A percentile compares a stretch with the other conserved stretches of the same genome.
Evolutionary conservation across 1,139 yeast species (phyloP).

Genomic region (Pneumocystis carinii): DNA sequence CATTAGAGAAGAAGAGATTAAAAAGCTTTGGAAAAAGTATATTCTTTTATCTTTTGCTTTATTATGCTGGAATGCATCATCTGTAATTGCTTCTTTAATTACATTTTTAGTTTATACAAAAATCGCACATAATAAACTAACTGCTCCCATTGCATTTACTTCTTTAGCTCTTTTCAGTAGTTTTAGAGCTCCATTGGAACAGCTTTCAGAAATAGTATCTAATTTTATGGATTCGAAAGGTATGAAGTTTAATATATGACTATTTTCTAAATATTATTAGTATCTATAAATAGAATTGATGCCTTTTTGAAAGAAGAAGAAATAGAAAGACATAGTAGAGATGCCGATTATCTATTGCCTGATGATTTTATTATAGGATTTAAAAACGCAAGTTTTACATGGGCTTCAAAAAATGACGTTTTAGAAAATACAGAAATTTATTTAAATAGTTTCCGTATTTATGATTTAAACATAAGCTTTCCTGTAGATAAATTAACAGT

Average conservation of each 20-base stretch:
- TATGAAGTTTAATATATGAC: too few relatives aligned
- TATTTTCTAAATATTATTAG: conserved; percentile 2
- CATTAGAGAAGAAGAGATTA: conserved; percentile 50
- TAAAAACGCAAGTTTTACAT: conserved; percentile 49
- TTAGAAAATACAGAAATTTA: not conserved
- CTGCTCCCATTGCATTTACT: conserved; percentile 64
- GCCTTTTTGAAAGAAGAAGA: conserved; percentile 58
- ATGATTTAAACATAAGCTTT: conserved; percentile 38
- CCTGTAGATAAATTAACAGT: conserved; percentile 54
- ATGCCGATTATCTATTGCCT: conserved; percentile 19
- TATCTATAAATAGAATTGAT: conserved; percentile 35
- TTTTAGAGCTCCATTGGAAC: conserved; percentile 40
- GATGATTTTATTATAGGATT: conserved; percentile 51
- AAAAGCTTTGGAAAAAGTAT: conserved; percentile 38
- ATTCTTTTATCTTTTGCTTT: conserved; percentile 52
- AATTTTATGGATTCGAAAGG: conserved; percentile 17
- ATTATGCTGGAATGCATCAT: conserved; percentile 57
- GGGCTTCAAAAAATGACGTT: conserved; percentile 30
- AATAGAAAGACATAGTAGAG: conserved; percentile 34
- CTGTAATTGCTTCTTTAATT: conserved; percentile 54
- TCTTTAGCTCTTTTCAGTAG: conserved; percentile 44
- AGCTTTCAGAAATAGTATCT: conserved; percentile 38
- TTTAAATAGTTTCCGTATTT: conserved; percentile 42
- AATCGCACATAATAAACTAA: conserved; percentile 46
- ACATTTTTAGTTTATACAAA: conserved; percentile 63